A percentile compares a stretch with the other conserved stretches of the same genome.
phyloP scores from a whole-genome alignment of 257 asterid genomes.

The Ehretia macrophylla region DNA sequence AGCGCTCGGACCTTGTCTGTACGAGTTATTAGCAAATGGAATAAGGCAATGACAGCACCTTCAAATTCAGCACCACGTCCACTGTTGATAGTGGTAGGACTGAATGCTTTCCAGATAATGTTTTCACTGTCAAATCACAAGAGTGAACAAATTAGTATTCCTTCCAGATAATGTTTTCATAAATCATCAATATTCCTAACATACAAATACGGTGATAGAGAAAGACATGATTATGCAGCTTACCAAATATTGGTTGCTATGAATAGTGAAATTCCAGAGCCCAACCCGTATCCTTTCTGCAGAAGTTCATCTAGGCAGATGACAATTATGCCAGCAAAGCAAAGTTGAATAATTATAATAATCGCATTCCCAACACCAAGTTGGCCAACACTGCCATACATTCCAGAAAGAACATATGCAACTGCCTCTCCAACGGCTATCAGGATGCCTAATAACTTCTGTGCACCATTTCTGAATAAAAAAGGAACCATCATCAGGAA shows the following conservation, averaged over 20 bases:
- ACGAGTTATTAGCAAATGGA: conserved; percentile 75
- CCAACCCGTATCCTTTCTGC: conserved; percentile 80
- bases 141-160: neutral
- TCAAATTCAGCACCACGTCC: conserved; percentile 92
- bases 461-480: conserved; percentile 65
- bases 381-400: conserved; percentile 79
- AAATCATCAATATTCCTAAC: neutral
- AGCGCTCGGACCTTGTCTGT: conserved; percentile 79
- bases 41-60: conserved; percentile 83
- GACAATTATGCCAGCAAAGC: conserved; percentile 77
- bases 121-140: conserved; percentile 47
- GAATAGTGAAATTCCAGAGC: conserved; percentile 82
- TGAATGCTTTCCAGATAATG: conserved; percentile 85
- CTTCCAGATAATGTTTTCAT: neutral
- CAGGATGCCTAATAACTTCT: conserved; percentile 70
- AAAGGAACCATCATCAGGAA: conserved; percentile 3
- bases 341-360: conserved; percentile 72
- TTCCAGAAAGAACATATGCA: conserved; percentile 83
- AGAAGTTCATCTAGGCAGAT: conserved; percentile 82
- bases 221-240: conserved; percentile 3
- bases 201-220: neutral
- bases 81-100: conserved; percentile 82
- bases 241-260: conserved; percentile 86
- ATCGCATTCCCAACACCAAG: conserved; percentile 86
- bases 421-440: conserved; percentile 85